Evolutionary conservation across 495 filamentous ascomycete genomes (phyloP).

Genomic region (Trichoderma virens): DNA sequence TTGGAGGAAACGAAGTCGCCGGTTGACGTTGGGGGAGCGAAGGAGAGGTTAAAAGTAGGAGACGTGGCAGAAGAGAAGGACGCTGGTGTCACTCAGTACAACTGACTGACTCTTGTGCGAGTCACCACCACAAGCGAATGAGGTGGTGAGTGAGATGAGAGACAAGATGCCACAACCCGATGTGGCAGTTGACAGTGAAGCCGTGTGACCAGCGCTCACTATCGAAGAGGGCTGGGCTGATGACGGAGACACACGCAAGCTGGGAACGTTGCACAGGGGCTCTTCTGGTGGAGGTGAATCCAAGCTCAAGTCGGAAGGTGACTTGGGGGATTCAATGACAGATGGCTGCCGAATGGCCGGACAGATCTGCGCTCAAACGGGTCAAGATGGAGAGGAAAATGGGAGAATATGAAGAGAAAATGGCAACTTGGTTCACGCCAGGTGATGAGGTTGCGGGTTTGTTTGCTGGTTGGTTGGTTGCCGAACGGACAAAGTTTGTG

Average conservation of each 20-base stretch:
- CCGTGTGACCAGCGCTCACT: conserved; percentile 6
- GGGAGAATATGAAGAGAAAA: not conserved
- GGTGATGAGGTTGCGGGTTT: not conserved
- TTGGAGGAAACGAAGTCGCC: not conserved
- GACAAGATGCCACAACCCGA: not conserved
- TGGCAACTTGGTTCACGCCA: not conserved
- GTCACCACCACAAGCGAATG: not conserved
- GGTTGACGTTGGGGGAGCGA: not conserved
- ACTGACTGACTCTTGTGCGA: not conserved
- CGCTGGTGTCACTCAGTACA: not conserved
- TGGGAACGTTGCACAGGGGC: conserved; percentile 10
- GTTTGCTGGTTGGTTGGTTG: not conserved
- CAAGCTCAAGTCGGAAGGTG: conserved; percentile 13
- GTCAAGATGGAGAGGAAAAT: not conserved
- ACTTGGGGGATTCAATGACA: not conserved
- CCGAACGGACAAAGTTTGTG: not conserved
- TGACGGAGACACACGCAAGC: not conserved
- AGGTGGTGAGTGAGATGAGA: not conserved
- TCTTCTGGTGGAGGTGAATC: conserved; percentile 3
- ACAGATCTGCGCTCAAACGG: not conserved
- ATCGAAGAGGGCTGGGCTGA: not conserved
- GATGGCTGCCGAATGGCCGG: not conserved
- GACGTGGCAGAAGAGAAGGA: not conserved
- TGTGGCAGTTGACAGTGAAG: conserved; percentile 1
- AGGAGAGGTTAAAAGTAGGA: not conserved